Evolutionary conservation across 2,329 filamentous ascomycete genomes (phyloP).

Genomic region (Purpureocillium takamizusanense): DNA sequence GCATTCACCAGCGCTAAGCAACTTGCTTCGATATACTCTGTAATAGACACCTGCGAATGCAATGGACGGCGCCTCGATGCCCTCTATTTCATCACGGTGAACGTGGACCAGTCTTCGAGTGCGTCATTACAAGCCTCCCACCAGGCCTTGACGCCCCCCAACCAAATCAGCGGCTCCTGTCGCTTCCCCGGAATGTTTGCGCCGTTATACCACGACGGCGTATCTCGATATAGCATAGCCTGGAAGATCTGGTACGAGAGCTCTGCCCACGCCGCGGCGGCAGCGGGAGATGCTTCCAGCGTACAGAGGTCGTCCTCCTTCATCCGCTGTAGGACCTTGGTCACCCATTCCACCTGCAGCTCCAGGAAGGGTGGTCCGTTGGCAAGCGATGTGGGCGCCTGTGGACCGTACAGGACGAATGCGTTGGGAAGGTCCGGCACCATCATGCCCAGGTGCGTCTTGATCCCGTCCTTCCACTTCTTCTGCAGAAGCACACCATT

Average conservation of each 20-base stretch:
- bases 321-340: not conserved
- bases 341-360: slow-evolving; percentile 5
- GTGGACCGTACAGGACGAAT: slow-evolving; percentile 5
- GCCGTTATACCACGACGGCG: slow-evolving; percentile 1
- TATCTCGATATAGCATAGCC: not conserved
- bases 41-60: too few relatives aligned
- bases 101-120: too few relatives aligned
- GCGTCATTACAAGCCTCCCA: too few relatives aligned
- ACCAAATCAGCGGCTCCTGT: slow-evolving; percentile 1
- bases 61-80: too few relatives aligned
- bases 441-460: not conserved
- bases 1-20: too few relatives aligned
- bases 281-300: too few relatives aligned
- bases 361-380: slow-evolving; percentile 10
- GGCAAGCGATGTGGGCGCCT: slow-evolving; percentile 6
- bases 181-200: slow-evolving; percentile 1
- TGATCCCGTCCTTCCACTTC: not conserved
- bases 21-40: too few relatives aligned
- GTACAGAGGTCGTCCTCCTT: too few relatives aligned
- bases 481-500: not conserved
- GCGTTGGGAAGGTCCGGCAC: not conserved
- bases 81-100: too few relatives aligned
- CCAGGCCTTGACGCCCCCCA: not conserved
- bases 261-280: too few relatives aligned
- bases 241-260: too few relatives aligned